Percentiles rank a stretch among this genome's conserved stretches.
phyloP scores from a whole-genome alignment of 495 filamentous ascomycete species.

The Rusavskia elegans region DNA sequence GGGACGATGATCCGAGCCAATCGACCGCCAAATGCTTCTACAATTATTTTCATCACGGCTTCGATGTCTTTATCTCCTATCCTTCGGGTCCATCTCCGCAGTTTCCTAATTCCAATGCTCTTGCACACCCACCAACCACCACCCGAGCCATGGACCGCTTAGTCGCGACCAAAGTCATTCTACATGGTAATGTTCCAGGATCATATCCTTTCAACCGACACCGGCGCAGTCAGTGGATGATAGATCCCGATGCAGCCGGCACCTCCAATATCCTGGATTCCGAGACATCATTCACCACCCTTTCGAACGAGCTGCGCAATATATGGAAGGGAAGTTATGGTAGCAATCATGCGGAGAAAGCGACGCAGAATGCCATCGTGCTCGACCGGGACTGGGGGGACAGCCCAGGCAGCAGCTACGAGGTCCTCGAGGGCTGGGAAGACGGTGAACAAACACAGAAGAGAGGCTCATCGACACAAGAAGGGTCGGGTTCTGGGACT shows the following conservation, averaged over 20 bases:
- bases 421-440: constrained; percentile 82
- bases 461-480: constrained; percentile 26
- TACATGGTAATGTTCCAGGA: constrained; percentile 88
- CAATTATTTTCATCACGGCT: constrained; percentile 90
- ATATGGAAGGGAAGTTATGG: constrained; percentile 54
- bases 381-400: constrained; percentile 83
- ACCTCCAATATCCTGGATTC: constrained; percentile 34
- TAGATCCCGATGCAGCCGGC: constrained; percentile 27
- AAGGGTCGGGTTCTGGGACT: constrained; percentile 43
- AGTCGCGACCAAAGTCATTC: constrained; percentile 74
- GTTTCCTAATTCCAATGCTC: constrained; percentile 28
- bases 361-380: constrained; percentile 64
- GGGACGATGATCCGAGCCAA: constrained; percentile 27
- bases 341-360: constrained; percentile 41
- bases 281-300: constrained; percentile 59
- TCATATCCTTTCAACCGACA: constrained; percentile 95
- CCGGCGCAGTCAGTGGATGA: constrained; percentile 74
- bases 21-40: constrained; percentile 68
- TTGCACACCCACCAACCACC: constrained; percentile 9
- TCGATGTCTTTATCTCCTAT: constrained; percentile 82
- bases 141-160: constrained; percentile 26
- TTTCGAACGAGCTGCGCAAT: constrained; percentile 49
- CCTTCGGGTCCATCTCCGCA: constrained; percentile 51
- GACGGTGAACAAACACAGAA: constrained; percentile 41
- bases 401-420: constrained; percentile 77